Evolutionary conservation across 805 yeast species (phyloP), one percentile per base, ranked within the genome.

Genomic region (Lipomyces sp.): DNA sequence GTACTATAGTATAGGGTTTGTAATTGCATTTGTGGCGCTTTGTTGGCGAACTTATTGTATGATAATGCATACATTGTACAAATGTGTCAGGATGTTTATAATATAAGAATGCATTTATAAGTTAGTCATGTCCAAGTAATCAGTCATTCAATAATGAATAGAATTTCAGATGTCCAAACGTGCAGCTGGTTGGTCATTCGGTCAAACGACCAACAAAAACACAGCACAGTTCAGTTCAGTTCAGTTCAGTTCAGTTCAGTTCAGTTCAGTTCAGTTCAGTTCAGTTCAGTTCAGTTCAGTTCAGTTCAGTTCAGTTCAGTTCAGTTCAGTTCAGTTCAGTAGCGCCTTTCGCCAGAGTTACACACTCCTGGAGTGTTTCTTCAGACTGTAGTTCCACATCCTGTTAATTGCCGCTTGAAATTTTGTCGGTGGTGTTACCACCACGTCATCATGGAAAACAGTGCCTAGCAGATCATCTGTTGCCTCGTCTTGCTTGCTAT

Each of bases 321-420:
- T 37, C 8, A 37, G 8, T 37, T 37, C 42, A 37, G 42, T 37
- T 37, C 42, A 37, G 42, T 24, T 24, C 24, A 24, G 24, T n/a
- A n/a, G n/a, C 48, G 6, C 48, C 4, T 42, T 15, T 42, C 48
- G n/a, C 18, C n/a, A 42, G 18, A 42, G 48, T 13, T 42, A 42
- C 24, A 6, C n/a, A 24, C 48, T 42, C 24, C 24, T 24, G 24
- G 24, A 24, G 48, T 42, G 15, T 24, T 42, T 42, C n/a, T 42
- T 42, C 48, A 42, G 18, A 42, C 48, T 42, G 48, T 42, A 42
- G 48, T 42, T 42, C 48, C 48, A 42, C 48, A 42, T 42, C 24
- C 18, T 42, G 48, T n/a, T 24, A 18, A 42, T 42, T 24, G n/a
- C 48, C 15, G 48, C 6, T 42, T 42, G 48, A 42, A 42, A 42